These are phyloP conservation scores for Cercospora sesami DNA, from an alignment of 2,329 filamentous ascomycete species.

Conservation along the genomic window DNA sequence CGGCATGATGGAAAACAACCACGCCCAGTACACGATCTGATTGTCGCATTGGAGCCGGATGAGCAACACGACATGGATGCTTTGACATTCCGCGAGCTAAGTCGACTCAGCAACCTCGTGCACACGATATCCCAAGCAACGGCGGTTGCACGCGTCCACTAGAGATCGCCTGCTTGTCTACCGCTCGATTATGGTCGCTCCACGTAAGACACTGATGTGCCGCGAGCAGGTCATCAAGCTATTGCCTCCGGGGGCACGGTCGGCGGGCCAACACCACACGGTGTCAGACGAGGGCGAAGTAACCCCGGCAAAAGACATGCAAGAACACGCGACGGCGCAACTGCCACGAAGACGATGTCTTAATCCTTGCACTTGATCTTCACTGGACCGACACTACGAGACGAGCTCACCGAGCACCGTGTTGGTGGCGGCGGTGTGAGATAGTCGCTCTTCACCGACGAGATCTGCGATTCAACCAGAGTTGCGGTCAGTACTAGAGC, in stretches of 20 bases:
- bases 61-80: background rate
- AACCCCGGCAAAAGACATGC: background rate
- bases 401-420: conserved; percentile 1
- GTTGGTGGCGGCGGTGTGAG: background rate
- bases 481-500: background rate
- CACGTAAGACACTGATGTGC: conserved; percentile 1
- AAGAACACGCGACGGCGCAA: conserved; percentile 2
- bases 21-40: background rate
- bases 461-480: background rate
- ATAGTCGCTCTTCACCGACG: background rate
- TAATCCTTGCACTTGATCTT: background rate
- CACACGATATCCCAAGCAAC: background rate
- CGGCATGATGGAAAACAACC: background rate
- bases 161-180: background rate
- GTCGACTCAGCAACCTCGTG: background rate
- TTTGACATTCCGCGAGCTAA: background rate
- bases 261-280: background rate
- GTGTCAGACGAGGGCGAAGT: background rate
- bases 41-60: background rate
- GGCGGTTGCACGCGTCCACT: background rate
- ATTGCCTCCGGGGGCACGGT: background rate
- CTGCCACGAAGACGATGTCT: background rate
- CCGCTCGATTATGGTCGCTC: background rate
- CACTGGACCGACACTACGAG: background rate
- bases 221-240: background rate